Conservation (phyloP, 345 rosid species). For the Streptanthus diversifolius region DNA sequence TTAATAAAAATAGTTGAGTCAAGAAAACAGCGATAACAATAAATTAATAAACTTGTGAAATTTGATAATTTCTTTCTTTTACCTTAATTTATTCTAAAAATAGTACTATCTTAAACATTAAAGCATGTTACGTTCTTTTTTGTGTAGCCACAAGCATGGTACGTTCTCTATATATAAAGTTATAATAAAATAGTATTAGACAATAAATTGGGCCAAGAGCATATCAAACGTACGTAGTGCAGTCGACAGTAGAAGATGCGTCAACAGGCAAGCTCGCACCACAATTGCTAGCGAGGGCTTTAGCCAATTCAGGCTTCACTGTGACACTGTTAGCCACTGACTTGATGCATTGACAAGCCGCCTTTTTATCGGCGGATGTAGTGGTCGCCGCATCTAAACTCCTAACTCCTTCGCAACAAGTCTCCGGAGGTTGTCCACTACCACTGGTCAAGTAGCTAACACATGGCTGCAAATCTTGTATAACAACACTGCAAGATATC, state of each 20-base stretch:
- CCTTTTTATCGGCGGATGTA: conserved; percentile 51
- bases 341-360: conserved; percentile 69
- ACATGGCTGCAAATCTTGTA: conserved; percentile 65
- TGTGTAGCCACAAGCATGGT: not conserved
- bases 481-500: conserved; percentile 57
- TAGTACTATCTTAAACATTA: too few species aligned
- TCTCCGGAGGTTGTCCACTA: conserved; percentile 52
- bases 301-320: conserved; percentile 51
- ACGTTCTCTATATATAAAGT: not conserved
- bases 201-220: not conserved
- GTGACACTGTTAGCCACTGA: conserved; percentile 49
- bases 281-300: conserved; percentile 58
- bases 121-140: too few species aligned
- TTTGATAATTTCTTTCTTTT: too few species aligned
- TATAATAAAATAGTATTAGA: not conserved
- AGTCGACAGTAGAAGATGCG: conserved; percentile 57
- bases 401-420: conserved; percentile 56
- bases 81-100: too few species aligned
- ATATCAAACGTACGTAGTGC: conserved; percentile 48
- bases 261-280: conserved; percentile 48
- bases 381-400: conserved; percentile 48
- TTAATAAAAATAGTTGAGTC: not conserved
- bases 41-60: too few species aligned
- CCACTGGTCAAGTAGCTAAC: conserved; percentile 57
- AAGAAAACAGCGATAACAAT: not conserved